Percentiles rank a stretch among this genome's conserved stretches.
Conservation (phyloP, 257 asterid species). For the Solanum clarkiae region DNA sequence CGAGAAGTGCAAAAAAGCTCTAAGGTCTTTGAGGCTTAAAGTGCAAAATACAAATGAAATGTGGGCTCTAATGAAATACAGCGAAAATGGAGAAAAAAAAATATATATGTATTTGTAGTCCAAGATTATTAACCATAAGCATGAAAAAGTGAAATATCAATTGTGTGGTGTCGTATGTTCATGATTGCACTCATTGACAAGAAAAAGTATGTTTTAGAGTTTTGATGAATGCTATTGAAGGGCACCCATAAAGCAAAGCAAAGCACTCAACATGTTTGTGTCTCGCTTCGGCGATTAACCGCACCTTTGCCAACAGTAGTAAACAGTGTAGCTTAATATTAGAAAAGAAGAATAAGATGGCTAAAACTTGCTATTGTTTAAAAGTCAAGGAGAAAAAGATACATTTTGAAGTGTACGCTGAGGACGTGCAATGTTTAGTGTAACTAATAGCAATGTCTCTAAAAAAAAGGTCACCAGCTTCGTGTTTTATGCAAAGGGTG, state of each 20-base stretch:
- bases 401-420: background rate
- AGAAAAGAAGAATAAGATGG: background rate
- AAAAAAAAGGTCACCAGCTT: background rate
- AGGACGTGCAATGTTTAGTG: background rate
- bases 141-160: background rate
- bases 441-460: background rate
- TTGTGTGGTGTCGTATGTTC: background rate
- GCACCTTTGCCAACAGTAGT: background rate
- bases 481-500: background rate
- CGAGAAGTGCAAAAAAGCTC: background rate
- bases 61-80: background rate
- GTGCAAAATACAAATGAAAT: background rate
- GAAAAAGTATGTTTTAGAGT: background rate
- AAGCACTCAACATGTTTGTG: background rate
- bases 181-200: background rate
- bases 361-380: background rate
- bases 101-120: background rate
- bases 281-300: background rate
- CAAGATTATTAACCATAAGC: background rate
- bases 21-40: background rate
- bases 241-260: background rate
- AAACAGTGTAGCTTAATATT: background rate
- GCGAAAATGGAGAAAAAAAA: background rate
- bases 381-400: background rate
- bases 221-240: background rate